Base-by-base conservation (phyloP, 768 basidiomycete genomes). In the Rhizopogon rudus region DNA sequence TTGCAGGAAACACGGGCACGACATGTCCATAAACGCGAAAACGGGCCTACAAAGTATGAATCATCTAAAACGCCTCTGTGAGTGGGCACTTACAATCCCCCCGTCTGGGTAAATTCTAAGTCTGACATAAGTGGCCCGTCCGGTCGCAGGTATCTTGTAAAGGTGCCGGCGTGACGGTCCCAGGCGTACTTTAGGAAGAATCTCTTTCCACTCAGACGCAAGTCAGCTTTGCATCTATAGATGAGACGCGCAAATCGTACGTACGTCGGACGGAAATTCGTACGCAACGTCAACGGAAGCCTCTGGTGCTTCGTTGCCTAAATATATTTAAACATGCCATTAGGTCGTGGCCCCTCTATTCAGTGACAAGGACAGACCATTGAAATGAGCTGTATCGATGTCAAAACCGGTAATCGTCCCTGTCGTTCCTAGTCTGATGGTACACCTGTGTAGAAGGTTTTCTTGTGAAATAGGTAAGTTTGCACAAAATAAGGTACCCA, bases 21-120 rank as follows among this genome's bases (percentile, higher is more conserved):
- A 96, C 91, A 43, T 81, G 66, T 13, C 96, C 95, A 70, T 96
- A 98, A 1, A 88, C 91, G 52, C 95, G 80, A 75, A 97, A 97
- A 14, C 96, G 86, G 50, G 91, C 94, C 93, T 95, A 40, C 31
- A 22, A 45, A 44, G 8, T 43, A 40, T 67, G 53, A 51, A 51
- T 31, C 4, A 50, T 51, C n/a, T 44, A 45, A 6, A 20, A 5
- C 7, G 25, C 44, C n/a, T 40, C 20, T 14, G 9, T 9, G 8
- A 16, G 7, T 5, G 3, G 20, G 3, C 51, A 25, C 49, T 74
- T 65, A 93, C 94, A 65, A 98, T 93, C 3, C 97, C 97, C 37
- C 97, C 97, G 63, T 99, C 97, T 5, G 97, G 97, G 72, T 93
- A 93, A 83, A 96, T 94, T 61, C 87, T 86, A 25, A 99, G 82